Conservation (phyloP, 495 filamentous ascomycete species). For the Filosporella fistucella region DNA sequence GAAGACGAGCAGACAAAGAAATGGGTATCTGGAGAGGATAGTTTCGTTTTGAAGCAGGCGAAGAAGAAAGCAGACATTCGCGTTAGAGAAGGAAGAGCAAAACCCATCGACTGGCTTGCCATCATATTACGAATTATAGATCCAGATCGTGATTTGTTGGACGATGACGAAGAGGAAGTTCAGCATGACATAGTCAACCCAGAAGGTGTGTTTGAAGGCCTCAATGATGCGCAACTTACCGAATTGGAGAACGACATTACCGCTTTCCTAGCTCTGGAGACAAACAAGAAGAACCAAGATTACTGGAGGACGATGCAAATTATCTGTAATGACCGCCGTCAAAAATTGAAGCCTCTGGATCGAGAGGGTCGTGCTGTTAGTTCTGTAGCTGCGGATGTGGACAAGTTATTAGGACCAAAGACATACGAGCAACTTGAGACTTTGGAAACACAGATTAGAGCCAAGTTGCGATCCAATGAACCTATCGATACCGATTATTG, state of each 20-base stretch:
- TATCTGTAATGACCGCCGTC: slow-evolving; percentile 74
- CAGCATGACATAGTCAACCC: slow-evolving; percentile 76
- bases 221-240: slow-evolving; percentile 63
- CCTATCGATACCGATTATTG: slow-evolving; percentile 96
- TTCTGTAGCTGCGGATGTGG: slow-evolving; percentile 83
- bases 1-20: slow-evolving; percentile 74
- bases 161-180: slow-evolving; percentile 76
- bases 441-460: slow-evolving; percentile 78
- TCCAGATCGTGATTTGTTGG: slow-evolving; percentile 63
- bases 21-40: slow-evolving; percentile 93
- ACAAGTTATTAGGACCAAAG: slow-evolving; percentile 81
- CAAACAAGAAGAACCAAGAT: slow-evolving; percentile 67
- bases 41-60: slow-evolving; percentile 92
- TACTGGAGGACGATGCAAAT: slow-evolving; percentile 92
- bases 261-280: slow-evolving; percentile 78
- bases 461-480: slow-evolving; percentile 82
- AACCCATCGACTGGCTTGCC: slow-evolving; percentile 92
- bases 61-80: slow-evolving; percentile 98
- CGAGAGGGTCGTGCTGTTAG: slow-evolving; percentile 68
- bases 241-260: slow-evolving; percentile 86
- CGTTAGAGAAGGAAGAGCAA: slow-evolving; percentile 88
- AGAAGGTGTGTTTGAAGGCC: slow-evolving; percentile 72
- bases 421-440: slow-evolving; percentile 77
- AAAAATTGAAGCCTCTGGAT: slow-evolving; percentile 54
- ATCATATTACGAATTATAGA: slow-evolving; percentile 88